These are phyloP conservation scores for Pisolithus sp. DNA, from an alignment of 768 basidiomycete genomes.

Conservation along the genomic window DNA sequence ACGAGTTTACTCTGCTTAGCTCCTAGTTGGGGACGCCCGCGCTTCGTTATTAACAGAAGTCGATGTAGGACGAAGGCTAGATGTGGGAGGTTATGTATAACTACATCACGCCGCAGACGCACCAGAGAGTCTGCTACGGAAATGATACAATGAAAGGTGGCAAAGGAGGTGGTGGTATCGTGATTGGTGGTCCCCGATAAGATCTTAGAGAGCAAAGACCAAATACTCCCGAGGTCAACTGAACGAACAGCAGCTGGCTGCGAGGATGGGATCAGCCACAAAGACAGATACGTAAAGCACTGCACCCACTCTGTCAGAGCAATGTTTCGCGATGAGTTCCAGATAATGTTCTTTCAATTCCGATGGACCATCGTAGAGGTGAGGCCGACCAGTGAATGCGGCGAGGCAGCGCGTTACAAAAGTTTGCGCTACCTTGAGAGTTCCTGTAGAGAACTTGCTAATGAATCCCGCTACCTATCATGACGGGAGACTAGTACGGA, in stretches of 20 bases:
- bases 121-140: conserved; percentile 54
- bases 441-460: conserved; percentile 36
- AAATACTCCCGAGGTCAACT: conserved; percentile 53
- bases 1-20: conserved; percentile 60
- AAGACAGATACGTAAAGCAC: too few species aligned
- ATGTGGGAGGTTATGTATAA: conserved; percentile 67
- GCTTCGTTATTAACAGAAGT: conserved; percentile 49
- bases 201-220: conserved; percentile 49
- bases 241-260: conserved; percentile 62
- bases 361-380: conserved; percentile 34
- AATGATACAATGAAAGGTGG: conserved; percentile 55
- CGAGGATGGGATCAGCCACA: not conserved
- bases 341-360: conserved; percentile 41
- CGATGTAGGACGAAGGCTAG: conserved; percentile 57
- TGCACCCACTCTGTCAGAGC: conserved; percentile 51
- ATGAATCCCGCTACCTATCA: not conserved
- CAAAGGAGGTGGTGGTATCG: conserved; percentile 40
- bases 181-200: conserved; percentile 50
- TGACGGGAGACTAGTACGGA: conserved; percentile 18
- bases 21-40: conserved; percentile 64
- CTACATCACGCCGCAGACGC: conserved; percentile 75
- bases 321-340: conserved; percentile 47
- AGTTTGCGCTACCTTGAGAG: conserved; percentile 50
- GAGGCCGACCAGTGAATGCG: conserved; percentile 37
- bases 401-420: conserved; percentile 47